Base-by-base conservation (phyloP, 768 basidiomycete species). In the Tulasnella sp. region DNA sequence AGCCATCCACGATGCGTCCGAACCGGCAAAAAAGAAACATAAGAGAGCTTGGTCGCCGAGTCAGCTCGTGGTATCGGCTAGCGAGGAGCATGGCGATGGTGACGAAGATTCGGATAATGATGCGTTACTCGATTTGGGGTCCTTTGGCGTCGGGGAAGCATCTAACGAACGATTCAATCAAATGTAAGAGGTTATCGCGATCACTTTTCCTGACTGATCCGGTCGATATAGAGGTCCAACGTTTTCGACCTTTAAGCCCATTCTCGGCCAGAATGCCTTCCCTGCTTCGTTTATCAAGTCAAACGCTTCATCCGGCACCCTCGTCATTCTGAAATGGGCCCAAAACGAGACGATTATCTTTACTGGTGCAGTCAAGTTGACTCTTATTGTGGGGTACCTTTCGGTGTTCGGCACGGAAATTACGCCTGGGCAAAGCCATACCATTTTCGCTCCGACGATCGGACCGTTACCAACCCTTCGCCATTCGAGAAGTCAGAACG, bases 371-470 rank as follows among this genome's bases (percentile, higher is more conserved):
- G 94, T 91, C 85, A 84, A 83, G 4, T 81, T 97, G 22, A 88
- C 88, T 0, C 89, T 96, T 37, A 84, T 96, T 5, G 90, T 88
- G 75, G 93, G 94, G 0, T 86, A 89, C 22, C 81, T 96, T 76
- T 86, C 87, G 2, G 74, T 96, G 0, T 87, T 88, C n/a, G 94
- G 93, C 2, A 88, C 90, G 16, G 86, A 85, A 0, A 73, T 86
- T 20, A 96, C 0, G 88, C 90, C 4, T 94, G 92, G 0, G 46
- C n/a, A 42, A 75, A 37, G 31, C 1, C 88, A 95, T 82, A 86
- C 85, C 18, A 87, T 97, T 40, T 97, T 91, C 83, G 93, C 95
- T 0, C 95, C 96, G 0, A 88, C 90, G 3, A 94, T 92, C 0
- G 91, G 94, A n/a, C 94, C 95, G 0, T 84, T 96, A 7, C 94